Evolutionary conservation across 2,329 filamentous ascomycete species (phyloP), one percentile per base, ranked within the genome.

Genomic region (Neofusicoccum ribis): DNA sequence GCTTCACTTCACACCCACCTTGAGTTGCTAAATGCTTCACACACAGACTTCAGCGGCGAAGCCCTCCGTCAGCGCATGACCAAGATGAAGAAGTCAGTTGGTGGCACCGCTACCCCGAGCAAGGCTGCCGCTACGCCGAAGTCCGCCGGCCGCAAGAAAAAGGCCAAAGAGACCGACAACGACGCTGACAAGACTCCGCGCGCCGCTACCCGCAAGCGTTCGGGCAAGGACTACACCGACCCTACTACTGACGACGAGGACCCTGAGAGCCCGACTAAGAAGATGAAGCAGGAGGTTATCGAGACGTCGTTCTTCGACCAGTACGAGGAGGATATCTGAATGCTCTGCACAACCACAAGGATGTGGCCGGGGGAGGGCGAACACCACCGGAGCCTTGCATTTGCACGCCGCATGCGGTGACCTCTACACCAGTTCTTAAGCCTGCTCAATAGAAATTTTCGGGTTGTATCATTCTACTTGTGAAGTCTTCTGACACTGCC

Each of bases 71-170:
- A 63, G 47, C 34, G 41, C 6, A 11, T 52, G 1, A 20, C 17
- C 2, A 63, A 63, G 59, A 37, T 7, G 5, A 49, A 37, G 58
- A 8, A 39, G 36, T 9, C 7, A 12, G 27, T 15, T 14, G 58
- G 14, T 31, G 23, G 23, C 23, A 23, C 23, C 23, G n/a, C 20
- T 8, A 15, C 52, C 5, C 36, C 36, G 17, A 43, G 27, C 7
- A 50, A 50, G 46, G n/a, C 11, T 17, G 46, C 46, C 7, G 8
- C 52, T 12, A 41, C 36, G 3, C 23, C 52, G 5, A 58, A 58
- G 52, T 9, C 49, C 31, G 31, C 27, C 20, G 43, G 59, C 31
- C 44, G 34, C 59, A 63, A 62, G 34, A 62, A 62, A 31, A 46
- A 36, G 17, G 27, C 36, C 36, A 27, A 34, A 3, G 41, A 61